phyloP scores from a whole-genome alignment of 163 green algal species.

The Scenedesmus sp. region DNA sequence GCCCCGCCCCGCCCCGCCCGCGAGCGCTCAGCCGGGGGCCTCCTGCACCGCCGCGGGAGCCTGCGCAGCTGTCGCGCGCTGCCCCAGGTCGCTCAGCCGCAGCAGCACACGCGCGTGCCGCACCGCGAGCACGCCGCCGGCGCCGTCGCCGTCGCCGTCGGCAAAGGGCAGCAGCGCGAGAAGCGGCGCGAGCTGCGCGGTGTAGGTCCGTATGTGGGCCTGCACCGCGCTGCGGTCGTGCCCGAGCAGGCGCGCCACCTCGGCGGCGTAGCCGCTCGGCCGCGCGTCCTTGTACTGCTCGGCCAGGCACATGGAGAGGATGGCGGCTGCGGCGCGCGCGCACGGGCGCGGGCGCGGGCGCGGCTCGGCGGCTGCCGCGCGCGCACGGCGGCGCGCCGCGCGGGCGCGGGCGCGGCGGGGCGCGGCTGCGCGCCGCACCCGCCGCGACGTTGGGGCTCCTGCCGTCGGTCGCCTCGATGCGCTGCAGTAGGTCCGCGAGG shows the following conservation, averaged over 20 bases:
- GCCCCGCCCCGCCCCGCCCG: too few species aligned
- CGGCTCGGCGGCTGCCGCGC: background rate
- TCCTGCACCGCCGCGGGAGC: conserved; percentile 2
- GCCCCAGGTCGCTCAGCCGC: conserved; percentile 18
- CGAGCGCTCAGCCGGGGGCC: background rate
- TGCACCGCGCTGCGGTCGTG: conserved; percentile 1
- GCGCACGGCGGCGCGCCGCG: background rate
- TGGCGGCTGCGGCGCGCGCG: conserved; percentile 20
- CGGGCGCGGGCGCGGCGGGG: too few species aligned
- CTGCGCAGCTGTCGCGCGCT: background rate
- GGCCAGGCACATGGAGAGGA: conserved; percentile 22
- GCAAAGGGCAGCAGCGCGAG: conserved; percentile 36
- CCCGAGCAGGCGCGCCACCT: conserved; percentile 4
- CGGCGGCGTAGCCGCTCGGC: background rate
- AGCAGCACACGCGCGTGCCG: conserved; percentile 24
- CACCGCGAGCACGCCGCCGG: conserved; percentile 1
- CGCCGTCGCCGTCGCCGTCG: background rate
- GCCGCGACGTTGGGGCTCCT: conserved; percentile 19
- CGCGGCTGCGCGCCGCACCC: too few species aligned
- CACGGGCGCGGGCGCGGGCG: background rate
- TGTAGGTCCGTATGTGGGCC: background rate
- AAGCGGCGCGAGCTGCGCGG: conserved; percentile 13
- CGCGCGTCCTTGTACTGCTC: conserved; percentile 20
- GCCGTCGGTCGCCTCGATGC: conserved; percentile 2
- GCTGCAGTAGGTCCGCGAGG: conserved; percentile 11